Conservation (phyloP, 176 grass and related monocot species). For the Aegilops umbellulata region DNA sequence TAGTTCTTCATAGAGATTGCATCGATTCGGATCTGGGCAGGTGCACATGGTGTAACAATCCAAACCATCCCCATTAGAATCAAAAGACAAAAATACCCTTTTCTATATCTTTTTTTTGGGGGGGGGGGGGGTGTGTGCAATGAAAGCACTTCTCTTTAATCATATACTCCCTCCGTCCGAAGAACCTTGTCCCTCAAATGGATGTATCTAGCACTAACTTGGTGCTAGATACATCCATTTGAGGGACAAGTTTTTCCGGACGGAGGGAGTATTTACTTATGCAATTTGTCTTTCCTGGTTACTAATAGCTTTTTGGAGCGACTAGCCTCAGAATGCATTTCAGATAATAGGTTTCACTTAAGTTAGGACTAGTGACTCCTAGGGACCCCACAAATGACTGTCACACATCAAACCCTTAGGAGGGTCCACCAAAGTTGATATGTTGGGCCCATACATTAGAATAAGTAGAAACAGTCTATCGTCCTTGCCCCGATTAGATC, state of each 20-base stretch:
- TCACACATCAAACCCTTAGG: neutral
- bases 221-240: too few relatives aligned
- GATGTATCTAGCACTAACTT: too few relatives aligned
- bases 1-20: neutral
- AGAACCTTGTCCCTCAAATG: too few relatives aligned
- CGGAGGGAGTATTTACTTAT: neutral
- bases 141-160: too few relatives aligned
- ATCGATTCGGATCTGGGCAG: neutral
- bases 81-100: too few relatives aligned
- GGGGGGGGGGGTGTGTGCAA: too few relatives aligned
- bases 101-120: too few relatives aligned
- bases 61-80: too few relatives aligned
- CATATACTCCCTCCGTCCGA: too few relatives aligned
- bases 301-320: neutral
- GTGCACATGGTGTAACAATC: neutral
- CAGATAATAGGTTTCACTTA: neutral
- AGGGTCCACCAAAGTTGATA: neutral
- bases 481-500: neutral
- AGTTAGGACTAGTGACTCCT: conserved; percentile 14
- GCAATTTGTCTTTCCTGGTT: conserved; percentile 6
- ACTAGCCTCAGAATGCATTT: neutral
- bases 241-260: too few relatives aligned
- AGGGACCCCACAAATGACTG: neutral
- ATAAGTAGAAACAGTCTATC: neutral
- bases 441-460: neutral